Evolutionary conservation across 805 yeast genomes (phyloP).

Genomic region (Brettanomyces bruxellensis): DNA sequence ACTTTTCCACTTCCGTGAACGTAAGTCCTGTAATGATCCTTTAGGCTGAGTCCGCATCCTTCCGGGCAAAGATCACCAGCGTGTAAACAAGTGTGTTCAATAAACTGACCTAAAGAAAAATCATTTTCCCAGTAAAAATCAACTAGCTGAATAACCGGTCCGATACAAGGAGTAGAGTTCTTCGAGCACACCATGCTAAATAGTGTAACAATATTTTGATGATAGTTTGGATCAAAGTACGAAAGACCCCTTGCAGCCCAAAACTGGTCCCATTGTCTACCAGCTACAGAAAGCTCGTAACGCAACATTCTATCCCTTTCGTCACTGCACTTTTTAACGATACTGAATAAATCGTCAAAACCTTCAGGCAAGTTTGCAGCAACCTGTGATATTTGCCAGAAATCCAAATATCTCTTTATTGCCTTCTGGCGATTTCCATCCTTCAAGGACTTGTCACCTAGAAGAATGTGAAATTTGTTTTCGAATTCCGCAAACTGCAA

Average conservation of each 20-base stretch:
- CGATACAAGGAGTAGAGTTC: constrained; percentile 85
- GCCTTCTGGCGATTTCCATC: constrained; percentile 12
- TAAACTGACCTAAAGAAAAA: constrained; percentile 78
- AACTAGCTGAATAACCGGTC: constrained; percentile 77
- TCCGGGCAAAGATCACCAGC: constrained; percentile 64
- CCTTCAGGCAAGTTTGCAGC: constrained; percentile 28
- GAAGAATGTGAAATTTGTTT: constrained; percentile 14
- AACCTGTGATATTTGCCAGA: constrained; percentile 11
- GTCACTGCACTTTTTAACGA: constrained; percentile 26
- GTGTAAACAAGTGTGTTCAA: constrained; percentile 71
- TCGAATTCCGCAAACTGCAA: constrained; percentile 18
- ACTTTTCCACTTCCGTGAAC: constrained; percentile 83
- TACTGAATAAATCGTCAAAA: constrained; percentile 26
- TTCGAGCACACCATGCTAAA: constrained; percentile 77
- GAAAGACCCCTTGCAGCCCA: constrained; percentile 34
- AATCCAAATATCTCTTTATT: constrained; percentile 1
- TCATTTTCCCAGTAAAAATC: constrained; percentile 91
- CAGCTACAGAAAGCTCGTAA: constrained; percentile 25
- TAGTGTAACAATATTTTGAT: constrained; percentile 70
- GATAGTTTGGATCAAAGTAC: constrained; percentile 58
- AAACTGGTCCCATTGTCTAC: constrained; percentile 63
- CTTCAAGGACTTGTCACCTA: constrained; percentile 20
- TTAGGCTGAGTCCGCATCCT: constrained; percentile 63
- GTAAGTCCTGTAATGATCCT: constrained; percentile 77
- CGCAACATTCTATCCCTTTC: constrained; percentile 20